Evolutionary conservation across 352 stramenopile genomes (phyloP), one percentile per base, ranked within the genome.

Genomic region (Phytopythium ostracodes): DNA sequence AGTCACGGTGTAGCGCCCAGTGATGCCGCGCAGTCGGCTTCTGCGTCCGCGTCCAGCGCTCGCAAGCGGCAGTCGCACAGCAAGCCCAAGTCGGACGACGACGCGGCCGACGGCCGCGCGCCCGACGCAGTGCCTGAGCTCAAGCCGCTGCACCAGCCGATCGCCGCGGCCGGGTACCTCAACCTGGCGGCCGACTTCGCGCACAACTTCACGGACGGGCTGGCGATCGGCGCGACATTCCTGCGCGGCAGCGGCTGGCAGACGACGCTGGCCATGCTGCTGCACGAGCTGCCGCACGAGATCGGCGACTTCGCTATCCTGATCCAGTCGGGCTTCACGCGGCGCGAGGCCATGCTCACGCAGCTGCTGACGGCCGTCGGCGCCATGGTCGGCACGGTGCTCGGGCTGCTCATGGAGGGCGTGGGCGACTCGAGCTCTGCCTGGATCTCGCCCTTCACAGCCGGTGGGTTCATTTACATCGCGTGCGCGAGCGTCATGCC

Each of bases 121-220:
- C 60, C 56, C 35, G 46, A 56, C 33, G 54, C 71, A 50, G 51
- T 68, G 43, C 24, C 51, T 63, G 31, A 61, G 72, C 47, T 42
- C 59, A 49, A 35, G 29, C 25, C 54, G n/a, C 35, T 18, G 15
- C 74, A 76, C 46, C 73, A 77, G 60, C 68, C 69, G 47, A 91
- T 92, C 62, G 81, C 84, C 4, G 84, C 88, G 17, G 84, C 84
- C n/a, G 91, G 87, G 2, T 96, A 94, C 64, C 66, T 98, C 9
- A 98, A 97, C 64, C 77, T 98, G 42, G 87, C 81, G 4, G 90
- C 88, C n/a, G 91, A 98, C 64, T 90, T 94, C 43, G 77, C 92
- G 56, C 91, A 98, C 69, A 98, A 96, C 70, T 98, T 98, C 62
- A 98, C 92, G 11, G 92, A 98, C 68, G 92, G 92, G 3, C 76